These are phyloP conservation scores for Fusarium torreyae DNA, from an alignment of 2,329 filamentous ascomycete species.

Conservation along the genomic window DNA sequence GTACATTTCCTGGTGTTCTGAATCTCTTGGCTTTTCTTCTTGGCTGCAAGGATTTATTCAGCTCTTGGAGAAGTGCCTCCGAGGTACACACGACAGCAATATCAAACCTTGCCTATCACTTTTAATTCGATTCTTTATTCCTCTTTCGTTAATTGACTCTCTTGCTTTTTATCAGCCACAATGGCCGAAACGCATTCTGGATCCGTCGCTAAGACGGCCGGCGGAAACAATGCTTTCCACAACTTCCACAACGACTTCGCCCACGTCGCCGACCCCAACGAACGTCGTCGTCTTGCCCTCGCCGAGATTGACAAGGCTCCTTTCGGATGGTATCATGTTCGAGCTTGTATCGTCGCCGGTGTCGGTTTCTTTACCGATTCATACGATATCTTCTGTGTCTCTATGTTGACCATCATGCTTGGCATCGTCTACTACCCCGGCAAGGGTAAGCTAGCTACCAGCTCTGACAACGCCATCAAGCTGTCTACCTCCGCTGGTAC, in stretches of 20 bases:
- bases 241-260: slow-evolving; percentile 83
- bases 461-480: slow-evolving; percentile 86
- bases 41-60: slow-evolving; percentile 29
- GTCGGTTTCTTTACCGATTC: slow-evolving; percentile 93
- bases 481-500: slow-evolving; percentile 87
- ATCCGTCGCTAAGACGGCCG: slow-evolving; percentile 64
- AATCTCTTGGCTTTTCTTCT: slow-evolving; percentile 27
- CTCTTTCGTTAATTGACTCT: neutral
- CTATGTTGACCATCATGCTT: slow-evolving; percentile 80
- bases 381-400: slow-evolving; percentile 86
- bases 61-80: slow-evolving; percentile 19
- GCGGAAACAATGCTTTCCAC: slow-evolving; percentile 80
- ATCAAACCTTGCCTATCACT: slow-evolving; percentile 1
- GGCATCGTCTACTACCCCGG: slow-evolving; percentile 82
- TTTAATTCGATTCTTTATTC: neutral
- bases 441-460: slow-evolving; percentile 72
- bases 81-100: slow-evolving; percentile 11
- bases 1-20: slow-evolving; percentile 1
- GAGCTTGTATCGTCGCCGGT: slow-evolving; percentile 82
- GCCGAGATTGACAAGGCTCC: slow-evolving; percentile 86
- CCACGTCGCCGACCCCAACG: slow-evolving; percentile 78
- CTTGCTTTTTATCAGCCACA: slow-evolving; percentile 1
- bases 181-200: slow-evolving; percentile 37
- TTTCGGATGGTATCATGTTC: slow-evolving; percentile 88
- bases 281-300: slow-evolving; percentile 83